A percentile compares a stretch with the other conserved stretches of the same genome.
Conservation (phyloP, 192 early-diverging fungal genomes). For the Ambispora gerdemannii region DNA sequence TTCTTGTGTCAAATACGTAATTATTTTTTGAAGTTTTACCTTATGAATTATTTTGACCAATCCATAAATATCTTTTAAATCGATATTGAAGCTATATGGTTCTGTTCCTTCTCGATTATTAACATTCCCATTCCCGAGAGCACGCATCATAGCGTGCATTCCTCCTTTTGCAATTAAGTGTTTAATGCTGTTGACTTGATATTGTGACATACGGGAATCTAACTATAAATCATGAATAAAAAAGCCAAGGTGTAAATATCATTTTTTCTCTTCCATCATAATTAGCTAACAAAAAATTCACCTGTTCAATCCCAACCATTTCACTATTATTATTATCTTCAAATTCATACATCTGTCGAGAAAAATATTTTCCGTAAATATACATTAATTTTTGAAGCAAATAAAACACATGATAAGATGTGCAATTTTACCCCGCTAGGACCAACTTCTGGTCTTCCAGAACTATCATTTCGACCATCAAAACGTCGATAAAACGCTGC, state of each 20-base stretch:
- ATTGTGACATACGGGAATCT: constrained; percentile 27
- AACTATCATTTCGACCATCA: constrained; percentile 26
- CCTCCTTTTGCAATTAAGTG: constrained; percentile 4
- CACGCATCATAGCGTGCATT: constrained; percentile 7
- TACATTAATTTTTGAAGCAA: not conserved
- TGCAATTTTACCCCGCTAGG: not conserved
- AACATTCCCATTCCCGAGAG: constrained; percentile 16
- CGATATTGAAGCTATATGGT: not conserved
- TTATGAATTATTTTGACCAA: constrained; percentile 24
- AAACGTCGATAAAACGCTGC: constrained; percentile 33
- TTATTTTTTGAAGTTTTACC: too few relatives aligned
- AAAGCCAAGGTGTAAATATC: too few relatives aligned
- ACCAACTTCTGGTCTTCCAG: constrained; percentile 26
- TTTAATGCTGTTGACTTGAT: constrained; percentile 26
- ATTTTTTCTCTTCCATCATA: constrained; percentile 24
- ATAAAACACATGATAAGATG: not conserved
- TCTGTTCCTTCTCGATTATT: not conserved
- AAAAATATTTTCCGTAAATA: not conserved
- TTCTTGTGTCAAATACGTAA: too few relatives aligned
- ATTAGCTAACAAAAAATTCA: not conserved
- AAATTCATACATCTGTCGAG: constrained; percentile 24
- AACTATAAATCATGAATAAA: too few relatives aligned
- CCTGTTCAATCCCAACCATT: constrained; percentile 26
- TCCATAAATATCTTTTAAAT: constrained; percentile 26
- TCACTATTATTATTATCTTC: constrained; percentile 30